Percentiles rank a stretch among this genome's conserved stretches.
phyloP scores from a whole-genome alignment of 192 early-diverging fungal genomes.

The Coemansia sp. region DNA sequence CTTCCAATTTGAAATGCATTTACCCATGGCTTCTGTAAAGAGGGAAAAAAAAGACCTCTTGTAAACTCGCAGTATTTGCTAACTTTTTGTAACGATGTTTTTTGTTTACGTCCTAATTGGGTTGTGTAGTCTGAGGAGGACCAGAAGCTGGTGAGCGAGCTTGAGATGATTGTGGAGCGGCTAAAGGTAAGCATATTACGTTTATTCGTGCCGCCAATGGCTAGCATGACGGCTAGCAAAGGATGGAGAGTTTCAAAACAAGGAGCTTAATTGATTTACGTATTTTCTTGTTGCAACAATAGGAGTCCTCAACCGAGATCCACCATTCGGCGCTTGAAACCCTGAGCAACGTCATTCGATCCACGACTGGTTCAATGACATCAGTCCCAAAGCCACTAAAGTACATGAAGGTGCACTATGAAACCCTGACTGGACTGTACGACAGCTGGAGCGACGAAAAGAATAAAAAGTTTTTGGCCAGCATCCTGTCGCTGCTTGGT shows the following conservation, averaged over 20 bases:
- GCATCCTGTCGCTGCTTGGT: slow-evolving; percentile 93
- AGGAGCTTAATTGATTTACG: background rate
- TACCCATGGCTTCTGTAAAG: background rate
- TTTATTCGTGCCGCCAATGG: background rate
- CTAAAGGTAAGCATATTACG: slow-evolving; percentile 63
- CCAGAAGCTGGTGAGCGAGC: slow-evolving; percentile 85
- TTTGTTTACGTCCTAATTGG: background rate
- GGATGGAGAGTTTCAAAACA: background rate
- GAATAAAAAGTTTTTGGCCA: slow-evolving; percentile 84
- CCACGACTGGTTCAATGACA: slow-evolving; percentile 97
- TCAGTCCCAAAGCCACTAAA: slow-evolving; percentile 99
- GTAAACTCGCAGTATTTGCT: too few species aligned
- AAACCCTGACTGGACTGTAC: slow-evolving; percentile 65
- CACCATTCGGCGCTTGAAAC: slow-evolving; percentile 85
- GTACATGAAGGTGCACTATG: slow-evolving; percentile 87
- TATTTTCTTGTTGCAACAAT: slow-evolving; percentile 9
- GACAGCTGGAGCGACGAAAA: slow-evolving; percentile 67
- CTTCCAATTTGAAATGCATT: background rate
- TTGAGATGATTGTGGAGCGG: slow-evolving; percentile 92
- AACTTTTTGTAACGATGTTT: background rate
- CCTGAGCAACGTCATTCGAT: slow-evolving; percentile 86
- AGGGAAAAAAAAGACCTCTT: too few species aligned
- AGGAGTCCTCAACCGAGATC: slow-evolving; percentile 68
- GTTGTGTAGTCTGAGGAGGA: slow-evolving; percentile 94
- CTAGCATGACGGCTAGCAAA: background rate